Conservation (phyloP, 139 green algal genomes). For the Ulvella scutata region DNA sequence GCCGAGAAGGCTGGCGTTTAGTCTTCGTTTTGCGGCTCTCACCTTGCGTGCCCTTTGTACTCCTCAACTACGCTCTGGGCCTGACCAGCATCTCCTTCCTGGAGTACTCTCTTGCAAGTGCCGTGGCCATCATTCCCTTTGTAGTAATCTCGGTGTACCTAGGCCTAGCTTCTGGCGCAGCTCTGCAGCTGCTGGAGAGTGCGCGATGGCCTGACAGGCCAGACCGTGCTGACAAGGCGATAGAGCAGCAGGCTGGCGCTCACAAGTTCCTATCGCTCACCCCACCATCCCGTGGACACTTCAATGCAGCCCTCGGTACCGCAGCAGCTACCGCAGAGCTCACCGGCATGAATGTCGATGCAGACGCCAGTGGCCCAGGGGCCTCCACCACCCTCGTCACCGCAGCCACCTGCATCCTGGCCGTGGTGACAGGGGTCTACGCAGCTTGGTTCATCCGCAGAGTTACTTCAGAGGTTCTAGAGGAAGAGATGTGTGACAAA, state of each 20-base stretch:
- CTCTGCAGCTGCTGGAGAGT: background rate
- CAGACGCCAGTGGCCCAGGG: background rate
- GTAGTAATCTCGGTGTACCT: slow-evolving; percentile 53
- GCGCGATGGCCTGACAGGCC: too few relatives aligned
- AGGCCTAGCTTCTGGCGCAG: slow-evolving; percentile 15
- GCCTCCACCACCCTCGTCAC: background rate
- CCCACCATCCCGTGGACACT: too few relatives aligned
- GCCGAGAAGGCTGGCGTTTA: slow-evolving; percentile 35
- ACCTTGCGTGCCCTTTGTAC: slow-evolving; percentile 33
- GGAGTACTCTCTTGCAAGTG: slow-evolving; percentile 21
- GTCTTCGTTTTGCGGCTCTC: slow-evolving; percentile 40
- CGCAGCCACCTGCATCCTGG: background rate
- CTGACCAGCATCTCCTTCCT: slow-evolving; percentile 34
- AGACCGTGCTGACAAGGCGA: too few relatives aligned
- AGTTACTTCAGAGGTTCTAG: background rate
- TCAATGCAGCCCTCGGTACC: too few relatives aligned
- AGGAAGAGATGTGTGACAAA: background rate
- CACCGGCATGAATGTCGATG: background rate
- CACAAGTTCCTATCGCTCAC: too few relatives aligned
- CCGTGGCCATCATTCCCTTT: slow-evolving; percentile 36
- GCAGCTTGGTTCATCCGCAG: background rate
- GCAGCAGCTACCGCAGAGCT: background rate
- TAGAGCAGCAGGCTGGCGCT: too few relatives aligned
- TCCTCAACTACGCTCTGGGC: slow-evolving; percentile 43
- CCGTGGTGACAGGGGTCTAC: background rate